Conservation (phyloP, 108 stramenopile genomes). For the Stephanodiscus minutulus region DNA sequence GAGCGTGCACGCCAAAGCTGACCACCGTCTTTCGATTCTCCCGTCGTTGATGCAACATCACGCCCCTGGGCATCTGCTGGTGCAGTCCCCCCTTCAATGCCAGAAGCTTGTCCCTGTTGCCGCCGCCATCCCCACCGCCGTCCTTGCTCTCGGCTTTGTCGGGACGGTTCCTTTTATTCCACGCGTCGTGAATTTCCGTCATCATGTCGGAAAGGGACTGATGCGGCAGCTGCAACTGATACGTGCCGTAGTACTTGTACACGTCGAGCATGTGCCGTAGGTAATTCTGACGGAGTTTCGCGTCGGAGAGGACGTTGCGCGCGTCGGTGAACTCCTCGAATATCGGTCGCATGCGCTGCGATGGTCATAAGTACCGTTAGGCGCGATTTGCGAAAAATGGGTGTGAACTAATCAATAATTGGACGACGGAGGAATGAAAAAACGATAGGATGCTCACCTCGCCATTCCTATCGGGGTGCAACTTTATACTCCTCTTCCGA, state of each 20-base stretch:
- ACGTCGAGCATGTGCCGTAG: conserved; percentile 33
- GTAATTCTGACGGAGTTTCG: conserved; percentile 16
- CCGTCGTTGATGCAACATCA: conserved; percentile 9
- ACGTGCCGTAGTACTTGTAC: conserved; percentile 1
- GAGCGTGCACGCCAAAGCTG: conserved; percentile 12
- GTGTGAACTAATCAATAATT: no score
- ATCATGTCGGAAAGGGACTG: conserved; percentile 5
- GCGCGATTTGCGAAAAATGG: neutral
- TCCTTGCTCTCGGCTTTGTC: conserved; percentile 18
- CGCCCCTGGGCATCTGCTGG: conserved; percentile 27
- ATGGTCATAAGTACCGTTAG: neutral
- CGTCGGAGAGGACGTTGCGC: conserved; percentile 26
- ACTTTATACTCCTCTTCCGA: conserved; percentile 27
- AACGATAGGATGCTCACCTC: conserved; percentile 15
- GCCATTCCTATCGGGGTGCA: conserved; percentile 49
- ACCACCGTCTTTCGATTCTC: conserved; percentile 7
- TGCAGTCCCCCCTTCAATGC: conserved; percentile 37
- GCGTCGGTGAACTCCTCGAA: conserved; percentile 49
- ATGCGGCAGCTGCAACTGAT: neutral
- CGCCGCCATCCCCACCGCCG: neutral
- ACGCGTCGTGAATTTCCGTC: conserved; percentile 14
- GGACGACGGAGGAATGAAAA: neutral
- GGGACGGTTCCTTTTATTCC: conserved; percentile 26
- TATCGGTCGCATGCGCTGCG: conserved; percentile 16
- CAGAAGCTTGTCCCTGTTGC: conserved; percentile 11